A percentile compares a stretch with the other conserved stretches of the same genome.
phyloP scores from a whole-genome alignment of 202 grass and related monocot species.

The Bolboschoenoplectus hybrid region DNA sequence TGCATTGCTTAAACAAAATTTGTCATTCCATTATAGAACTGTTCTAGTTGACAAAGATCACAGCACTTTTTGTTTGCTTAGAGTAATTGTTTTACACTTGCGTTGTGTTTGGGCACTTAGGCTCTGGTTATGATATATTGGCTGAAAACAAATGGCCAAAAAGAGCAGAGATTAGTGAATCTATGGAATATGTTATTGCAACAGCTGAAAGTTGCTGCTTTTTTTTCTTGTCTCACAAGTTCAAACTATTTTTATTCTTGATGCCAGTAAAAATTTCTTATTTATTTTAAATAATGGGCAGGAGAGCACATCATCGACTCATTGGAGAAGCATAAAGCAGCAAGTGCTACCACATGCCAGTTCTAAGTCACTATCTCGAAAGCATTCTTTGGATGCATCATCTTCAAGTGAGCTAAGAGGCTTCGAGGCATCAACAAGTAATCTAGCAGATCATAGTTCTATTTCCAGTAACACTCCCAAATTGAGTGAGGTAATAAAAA shows the following conservation, averaged over 20 bases:
- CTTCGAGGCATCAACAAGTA: constrained; percentile 63
- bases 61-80: constrained; percentile 14
- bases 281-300: constrained; percentile 32
- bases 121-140: background rate
- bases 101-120: background rate
- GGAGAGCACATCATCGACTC: constrained; percentile 58
- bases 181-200: background rate
- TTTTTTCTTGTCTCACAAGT: background rate
- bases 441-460: constrained; percentile 44
- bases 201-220: background rate
- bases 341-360: constrained; percentile 69
- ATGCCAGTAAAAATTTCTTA: background rate
- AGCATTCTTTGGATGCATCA: constrained; percentile 63
- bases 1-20: background rate
- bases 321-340: constrained; percentile 87
- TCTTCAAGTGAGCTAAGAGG: constrained; percentile 56
- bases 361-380: constrained; percentile 72
- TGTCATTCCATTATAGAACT: background rate
- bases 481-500: constrained; percentile 57
- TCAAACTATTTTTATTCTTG: background rate
- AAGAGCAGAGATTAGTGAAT: background rate
- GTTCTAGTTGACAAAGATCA: constrained; percentile 4
- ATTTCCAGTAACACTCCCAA: constrained; percentile 53
- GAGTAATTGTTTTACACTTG: background rate
- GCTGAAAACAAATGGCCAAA: background rate